Conservation (phyloP, 2,329 filamentous ascomycete genomes). For the Ceratocystis ficicola region DNA sequence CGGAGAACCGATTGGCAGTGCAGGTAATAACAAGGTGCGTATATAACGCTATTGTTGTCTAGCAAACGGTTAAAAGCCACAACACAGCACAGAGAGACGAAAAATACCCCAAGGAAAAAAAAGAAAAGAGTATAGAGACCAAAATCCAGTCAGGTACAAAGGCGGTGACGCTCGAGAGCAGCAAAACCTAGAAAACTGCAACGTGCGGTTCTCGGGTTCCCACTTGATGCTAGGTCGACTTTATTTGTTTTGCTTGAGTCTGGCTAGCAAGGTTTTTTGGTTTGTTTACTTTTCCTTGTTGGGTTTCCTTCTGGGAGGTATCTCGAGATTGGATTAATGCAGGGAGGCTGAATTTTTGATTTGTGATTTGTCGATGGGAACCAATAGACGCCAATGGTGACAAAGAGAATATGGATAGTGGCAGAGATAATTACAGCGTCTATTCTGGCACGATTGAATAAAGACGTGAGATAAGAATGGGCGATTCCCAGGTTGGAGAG, state of each 20-base stretch:
- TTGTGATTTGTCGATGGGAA: background rate
- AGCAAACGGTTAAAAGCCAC: background rate
- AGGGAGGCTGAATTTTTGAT: background rate
- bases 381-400: background rate
- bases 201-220: slow-evolving; percentile 9
- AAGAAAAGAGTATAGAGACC: slow-evolving; percentile 13
- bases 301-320: background rate
- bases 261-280: background rate
- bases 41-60: slow-evolving; percentile 3
- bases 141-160: slow-evolving; percentile 22
- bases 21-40: slow-evolving; percentile 2
- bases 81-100: slow-evolving; percentile 6
- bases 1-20: background rate
- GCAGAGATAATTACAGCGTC: background rate
- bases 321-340: slow-evolving; percentile 4
- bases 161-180: slow-evolving; percentile 18
- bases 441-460: background rate
- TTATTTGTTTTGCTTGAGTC: slow-evolving; percentile 4
- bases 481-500: background rate
- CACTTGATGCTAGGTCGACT: slow-evolving; percentile 12
- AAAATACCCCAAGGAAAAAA: slow-evolving; percentile 6
- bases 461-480: background rate
- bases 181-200: slow-evolving; percentile 4
- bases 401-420: background rate
- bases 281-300: slow-evolving; percentile 10